phyloP scores from a whole-genome alignment of 208 protist species.

The Leishmania mexicana region DNA sequence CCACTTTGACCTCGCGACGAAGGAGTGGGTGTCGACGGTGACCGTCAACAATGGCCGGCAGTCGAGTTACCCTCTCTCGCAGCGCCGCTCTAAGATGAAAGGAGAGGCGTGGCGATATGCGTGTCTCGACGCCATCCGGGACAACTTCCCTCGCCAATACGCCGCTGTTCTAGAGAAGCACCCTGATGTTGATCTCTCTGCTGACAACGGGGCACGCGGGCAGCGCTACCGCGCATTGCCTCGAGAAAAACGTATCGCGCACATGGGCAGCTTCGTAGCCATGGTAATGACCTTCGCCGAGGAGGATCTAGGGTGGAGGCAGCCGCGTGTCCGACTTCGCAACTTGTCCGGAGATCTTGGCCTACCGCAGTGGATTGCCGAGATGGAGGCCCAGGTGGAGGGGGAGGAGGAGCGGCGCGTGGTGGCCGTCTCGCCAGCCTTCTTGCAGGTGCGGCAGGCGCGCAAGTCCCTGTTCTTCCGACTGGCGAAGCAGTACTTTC shows the following conservation, averaged over 20 bases:
- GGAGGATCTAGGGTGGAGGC: slow-evolving; percentile 88
- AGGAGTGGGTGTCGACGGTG: slow-evolving; percentile 59
- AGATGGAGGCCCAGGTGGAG: slow-evolving; percentile 86
- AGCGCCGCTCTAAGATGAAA: slow-evolving; percentile 58
- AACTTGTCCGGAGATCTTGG: slow-evolving; percentile 69
- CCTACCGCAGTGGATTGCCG: slow-evolving; percentile 84
- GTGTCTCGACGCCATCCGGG: slow-evolving; percentile 72
- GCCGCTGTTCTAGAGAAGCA: slow-evolving; percentile 59
- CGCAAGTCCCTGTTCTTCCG: slow-evolving; percentile 75
- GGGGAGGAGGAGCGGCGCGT: slow-evolving; percentile 66
- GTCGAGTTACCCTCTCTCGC: slow-evolving; percentile 55
- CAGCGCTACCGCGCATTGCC: slow-evolving; percentile 75
- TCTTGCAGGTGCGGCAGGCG: slow-evolving; percentile 60
- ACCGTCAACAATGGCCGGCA: slow-evolving; percentile 64
- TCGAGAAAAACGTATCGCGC: slow-evolving; percentile 84
- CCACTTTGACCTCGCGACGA: slow-evolving; percentile 39
- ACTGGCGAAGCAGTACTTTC: slow-evolving; percentile 78
- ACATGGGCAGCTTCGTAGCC: slow-evolving; percentile 67
- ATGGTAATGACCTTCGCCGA: slow-evolving; percentile 78
- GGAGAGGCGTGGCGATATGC: slow-evolving; percentile 84
- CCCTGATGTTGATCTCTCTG: slow-evolving; percentile 84
- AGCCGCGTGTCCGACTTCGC: slow-evolving; percentile 78
- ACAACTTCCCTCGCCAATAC: slow-evolving; percentile 88
- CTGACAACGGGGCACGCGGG: slow-evolving; percentile 63
- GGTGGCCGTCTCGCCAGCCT: slow-evolving; percentile 75